Evolutionary conservation across 371 early-diverging fungal species (phyloP), one percentile per base, ranked within the genome.

Genomic region (Mycotypha africana): DNA sequence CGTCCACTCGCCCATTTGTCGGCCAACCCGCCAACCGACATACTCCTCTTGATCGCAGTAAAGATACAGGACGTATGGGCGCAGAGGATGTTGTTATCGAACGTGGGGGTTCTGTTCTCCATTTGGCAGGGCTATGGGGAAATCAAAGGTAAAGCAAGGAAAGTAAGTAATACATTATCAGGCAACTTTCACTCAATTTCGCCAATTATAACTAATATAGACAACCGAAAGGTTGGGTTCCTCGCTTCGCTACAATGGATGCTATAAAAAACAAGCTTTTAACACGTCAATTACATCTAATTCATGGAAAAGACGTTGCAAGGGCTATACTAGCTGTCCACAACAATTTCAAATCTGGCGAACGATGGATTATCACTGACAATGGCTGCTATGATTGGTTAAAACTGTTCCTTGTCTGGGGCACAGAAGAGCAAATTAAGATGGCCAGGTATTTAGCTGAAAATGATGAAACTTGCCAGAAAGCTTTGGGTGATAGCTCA

Each of bases 301-400:
- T 73, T 38, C 73, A 73, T 34, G 73, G 73, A 14, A 54, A 62
- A 22, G 73, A 73, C 45, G 65, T 73, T 3, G 73, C 73, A 17
- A 48, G 66, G 6, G 56, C 67, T 5, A 64, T 73, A 34, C 17
- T 73, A 9, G 65, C 68, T 2, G 56, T 65, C 0, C 73, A 65
- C 42, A 9, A 51, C 1, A 47, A 65, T 1, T 63, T 62, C 19
- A 31, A 39, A 23, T 38, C 36, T 10, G 69, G 73, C 0, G 58
- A 67, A 21, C 40, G 73, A 22, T 73, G 73, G 73, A 45, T 73
- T 7, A 36, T 68, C n/a, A 62, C 67, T 19, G 73, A 73, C 21
- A 55, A 59, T 11, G 57, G 52, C 0, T 66, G 69, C 15, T 56
- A 62, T 46, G 73, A 73, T 32, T 73, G 73, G 73, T 50, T 68